phyloP scores from a whole-genome alignment of 2,329 filamentous ascomycete species.

The Fusarium zealandicum region DNA sequence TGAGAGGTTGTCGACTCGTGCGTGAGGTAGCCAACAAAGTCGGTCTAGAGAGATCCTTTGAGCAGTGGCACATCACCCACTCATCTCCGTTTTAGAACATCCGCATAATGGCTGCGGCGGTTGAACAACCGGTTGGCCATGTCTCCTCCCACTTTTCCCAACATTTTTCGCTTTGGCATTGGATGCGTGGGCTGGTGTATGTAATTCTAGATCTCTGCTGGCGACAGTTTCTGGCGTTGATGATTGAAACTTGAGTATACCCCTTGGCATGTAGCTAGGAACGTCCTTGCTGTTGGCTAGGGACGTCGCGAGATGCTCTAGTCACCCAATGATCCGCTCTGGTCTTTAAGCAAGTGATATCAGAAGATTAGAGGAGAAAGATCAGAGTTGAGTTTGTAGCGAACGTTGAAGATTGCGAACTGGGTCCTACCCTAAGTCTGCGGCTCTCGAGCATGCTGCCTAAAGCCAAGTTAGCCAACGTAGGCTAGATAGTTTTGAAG shows the following conservation, averaged over 20 bases:
- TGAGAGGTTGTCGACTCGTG: slow-evolving; percentile 24
- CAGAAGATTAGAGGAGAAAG: not conserved
- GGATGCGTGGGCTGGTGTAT: not conserved
- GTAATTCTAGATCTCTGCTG: not conserved
- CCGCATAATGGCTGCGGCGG: slow-evolving; percentile 1
- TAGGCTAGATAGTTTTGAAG: not conserved
- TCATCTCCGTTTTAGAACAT: not conserved
- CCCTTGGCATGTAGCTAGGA: too few relatives aligned
- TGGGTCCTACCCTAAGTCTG: too few relatives aligned
- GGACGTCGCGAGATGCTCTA: not conserved
- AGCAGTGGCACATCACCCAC: slow-evolving; percentile 1
- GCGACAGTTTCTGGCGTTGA: not conserved
- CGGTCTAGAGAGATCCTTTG: slow-evolving; percentile 19
- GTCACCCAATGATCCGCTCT: too few relatives aligned
- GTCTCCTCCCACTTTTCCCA: not conserved
- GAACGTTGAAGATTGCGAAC: not conserved
- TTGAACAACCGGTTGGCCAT: not conserved
- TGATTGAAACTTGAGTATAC: not conserved
- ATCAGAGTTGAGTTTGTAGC: not conserved
- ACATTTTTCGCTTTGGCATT: not conserved
- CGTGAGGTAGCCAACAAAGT: slow-evolving; percentile 2
- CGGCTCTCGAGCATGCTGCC: too few relatives aligned
- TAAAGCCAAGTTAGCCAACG: too few relatives aligned
- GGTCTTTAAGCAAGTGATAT: too few relatives aligned
- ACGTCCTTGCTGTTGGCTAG: not conserved